Conservation (phyloP, 2,329 filamentous ascomycete species). For the Pestalotiopsis sp. region DNA sequence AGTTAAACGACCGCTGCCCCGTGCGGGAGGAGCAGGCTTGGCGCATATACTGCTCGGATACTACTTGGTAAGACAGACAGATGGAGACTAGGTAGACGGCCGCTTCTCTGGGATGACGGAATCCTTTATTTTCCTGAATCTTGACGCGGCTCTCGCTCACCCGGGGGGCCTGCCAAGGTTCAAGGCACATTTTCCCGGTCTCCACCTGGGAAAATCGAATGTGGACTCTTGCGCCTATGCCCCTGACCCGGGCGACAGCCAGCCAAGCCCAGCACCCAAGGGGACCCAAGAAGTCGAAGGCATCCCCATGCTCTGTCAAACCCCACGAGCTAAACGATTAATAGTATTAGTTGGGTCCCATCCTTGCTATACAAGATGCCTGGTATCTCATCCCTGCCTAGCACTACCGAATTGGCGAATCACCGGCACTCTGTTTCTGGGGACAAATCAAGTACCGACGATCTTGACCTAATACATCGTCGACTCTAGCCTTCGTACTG, state of each 20-base stretch:
- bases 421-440: neutral
- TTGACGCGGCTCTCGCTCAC: neutral
- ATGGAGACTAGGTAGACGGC: no score
- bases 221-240: neutral
- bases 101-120: neutral
- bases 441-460: neutral
- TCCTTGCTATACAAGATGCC: neutral
- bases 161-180: neutral
- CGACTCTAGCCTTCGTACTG: neutral
- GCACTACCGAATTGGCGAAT: neutral
- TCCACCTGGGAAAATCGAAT: neutral
- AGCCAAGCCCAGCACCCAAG: neutral
- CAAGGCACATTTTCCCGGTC: neutral
- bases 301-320: neutral
- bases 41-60: neutral
- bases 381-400: constrained; percentile 3
- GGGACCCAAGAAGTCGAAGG: neutral
- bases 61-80: no score
- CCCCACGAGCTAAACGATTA: neutral
- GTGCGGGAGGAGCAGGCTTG: neutral
- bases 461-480: constrained; percentile 5
- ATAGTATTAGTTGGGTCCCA: neutral
- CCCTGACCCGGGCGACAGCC: neutral
- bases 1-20: neutral
- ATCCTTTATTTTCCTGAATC: neutral